Percentiles rank a stretch among this genome's conserved stretches.
These are phyloP conservation scores for Nicotiana sylvestris DNA, from an alignment of 257 asterid species.

Conservation along the genomic window DNA sequence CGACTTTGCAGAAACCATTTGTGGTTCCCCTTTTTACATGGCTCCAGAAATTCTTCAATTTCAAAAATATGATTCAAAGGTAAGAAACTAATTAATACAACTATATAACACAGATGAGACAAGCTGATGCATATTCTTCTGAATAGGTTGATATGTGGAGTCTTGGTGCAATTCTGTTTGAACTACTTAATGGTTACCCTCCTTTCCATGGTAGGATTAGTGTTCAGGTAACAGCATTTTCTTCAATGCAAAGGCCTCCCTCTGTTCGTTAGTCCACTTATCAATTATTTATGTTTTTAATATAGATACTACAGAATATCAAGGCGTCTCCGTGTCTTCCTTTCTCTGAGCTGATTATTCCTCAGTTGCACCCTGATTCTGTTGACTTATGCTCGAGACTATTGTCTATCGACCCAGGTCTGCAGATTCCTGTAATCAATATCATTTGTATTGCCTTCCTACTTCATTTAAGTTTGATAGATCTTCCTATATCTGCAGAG, in stretches of 20 bases:
- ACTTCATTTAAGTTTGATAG: neutral
- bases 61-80: conserved; percentile 45
- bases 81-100: conserved; percentile 9
- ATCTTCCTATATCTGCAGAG: conserved; percentile 30
- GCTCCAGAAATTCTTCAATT: conserved; percentile 59
- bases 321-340: conserved; percentile 35
- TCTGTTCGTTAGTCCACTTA: neutral
- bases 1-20: conserved; percentile 36
- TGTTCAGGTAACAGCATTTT: conserved; percentile 34
- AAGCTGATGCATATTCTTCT: neutral
- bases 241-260: neutral
- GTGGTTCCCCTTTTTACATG: conserved; percentile 57
- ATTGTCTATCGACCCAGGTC: conserved; percentile 45
- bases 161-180: conserved; percentile 50
- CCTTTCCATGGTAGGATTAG: conserved; percentile 47
- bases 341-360: conserved; percentile 25
- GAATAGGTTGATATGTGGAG: conserved; percentile 60
- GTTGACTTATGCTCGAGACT: conserved; percentile 44
- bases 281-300: neutral
- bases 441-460: neutral
- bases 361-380: conserved; percentile 37
- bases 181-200: conserved; percentile 53
- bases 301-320: conserved; percentile 49
- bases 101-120: neutral
- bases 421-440: neutral